Evolutionary conservation across 2,329 filamentous ascomycete genomes (phyloP).

Genomic region (Harringtonia lauricola): DNA sequence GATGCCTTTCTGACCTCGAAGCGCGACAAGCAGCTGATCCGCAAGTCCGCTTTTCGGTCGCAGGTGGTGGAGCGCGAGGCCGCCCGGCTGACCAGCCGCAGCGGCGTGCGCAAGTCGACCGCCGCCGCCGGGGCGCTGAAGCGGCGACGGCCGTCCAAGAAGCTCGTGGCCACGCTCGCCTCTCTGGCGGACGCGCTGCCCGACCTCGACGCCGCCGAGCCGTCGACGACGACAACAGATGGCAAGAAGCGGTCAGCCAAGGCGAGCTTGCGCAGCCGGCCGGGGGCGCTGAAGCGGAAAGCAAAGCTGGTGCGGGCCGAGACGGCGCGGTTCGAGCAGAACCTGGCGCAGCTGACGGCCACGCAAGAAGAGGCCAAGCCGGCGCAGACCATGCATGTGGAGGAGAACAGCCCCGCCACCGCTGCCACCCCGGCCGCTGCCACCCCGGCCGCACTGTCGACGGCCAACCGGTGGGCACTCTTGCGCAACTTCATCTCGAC

Average conservation of each 20-base stretch:
- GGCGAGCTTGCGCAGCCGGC: constrained; percentile 59
- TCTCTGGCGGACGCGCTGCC: constrained; percentile 74
- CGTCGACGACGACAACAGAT: constrained; percentile 14
- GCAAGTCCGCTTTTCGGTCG: constrained; percentile 68
- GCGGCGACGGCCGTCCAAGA: constrained; percentile 59
- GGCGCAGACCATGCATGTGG: constrained; percentile 5
- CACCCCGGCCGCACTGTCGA: constrained; percentile 20
- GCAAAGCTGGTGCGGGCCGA: constrained; percentile 70
- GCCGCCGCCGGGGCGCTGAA: constrained; percentile 29
- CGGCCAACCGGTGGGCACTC: constrained; percentile 63
- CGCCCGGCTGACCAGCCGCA: neutral
- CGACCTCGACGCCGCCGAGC: constrained; percentile 37
- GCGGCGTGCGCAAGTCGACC: too few species aligned
- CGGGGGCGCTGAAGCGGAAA: constrained; percentile 74
- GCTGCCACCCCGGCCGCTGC: constrained; percentile 7
- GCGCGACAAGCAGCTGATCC: constrained; percentile 72
- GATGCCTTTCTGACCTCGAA: constrained; percentile 61
- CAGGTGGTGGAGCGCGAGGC: constrained; percentile 53
- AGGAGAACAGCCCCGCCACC: constrained; percentile 8
- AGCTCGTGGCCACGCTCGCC: constrained; percentile 65
- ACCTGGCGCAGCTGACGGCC: constrained; percentile 61
- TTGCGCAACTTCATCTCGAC: constrained; percentile 73
- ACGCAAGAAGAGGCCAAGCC: constrained; percentile 12
- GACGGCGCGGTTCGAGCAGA: constrained; percentile 73
- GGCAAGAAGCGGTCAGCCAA: constrained; percentile 42